A percentile compares a stretch with the other conserved stretches of the same genome.
Conservation (phyloP, 2,329 filamentous ascomycete species). For the Fusarium illudens region DNA sequence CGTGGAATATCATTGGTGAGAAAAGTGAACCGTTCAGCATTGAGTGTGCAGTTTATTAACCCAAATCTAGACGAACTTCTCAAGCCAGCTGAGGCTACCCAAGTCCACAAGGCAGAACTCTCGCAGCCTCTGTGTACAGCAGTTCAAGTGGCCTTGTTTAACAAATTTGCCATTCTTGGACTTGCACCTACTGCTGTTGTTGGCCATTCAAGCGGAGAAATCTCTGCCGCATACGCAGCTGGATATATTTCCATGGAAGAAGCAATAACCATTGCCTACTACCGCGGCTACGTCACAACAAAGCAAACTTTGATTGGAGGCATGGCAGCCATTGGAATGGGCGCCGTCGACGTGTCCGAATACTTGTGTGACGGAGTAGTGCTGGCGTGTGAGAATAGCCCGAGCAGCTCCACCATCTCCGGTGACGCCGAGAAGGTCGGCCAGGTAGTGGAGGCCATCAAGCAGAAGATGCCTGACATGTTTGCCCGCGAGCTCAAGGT, state of each 20-base stretch:
- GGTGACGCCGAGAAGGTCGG: background rate
- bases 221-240: slow-evolving; percentile 13
- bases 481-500: slow-evolving; percentile 6
- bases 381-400: slow-evolving; percentile 21
- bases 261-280: slow-evolving; percentile 7
- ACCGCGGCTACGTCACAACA: slow-evolving; percentile 6
- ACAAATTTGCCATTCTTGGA: background rate
- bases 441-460: background rate
- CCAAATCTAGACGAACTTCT: slow-evolving; percentile 1
- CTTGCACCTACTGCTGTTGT: background rate
- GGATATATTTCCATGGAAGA: slow-evolving; percentile 3
- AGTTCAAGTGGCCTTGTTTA: slow-evolving; percentile 7
- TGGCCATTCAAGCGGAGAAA: slow-evolving; percentile 27
- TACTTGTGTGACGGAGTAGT: background rate
- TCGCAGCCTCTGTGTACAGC: slow-evolving; percentile 22
- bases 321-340: slow-evolving; percentile 21
- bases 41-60: background rate
- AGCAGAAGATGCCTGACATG: background rate
- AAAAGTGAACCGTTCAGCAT: background rate
- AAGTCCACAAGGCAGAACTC: background rate
- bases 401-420: slow-evolving; percentile 3
- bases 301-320: background rate
- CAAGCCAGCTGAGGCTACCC: background rate
- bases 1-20: slow-evolving; percentile 31
- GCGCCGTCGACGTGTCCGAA: background rate